Evolutionary conservation across 2,329 filamentous ascomycete species (phyloP).

Genomic region (Clathrospora elynae): DNA sequence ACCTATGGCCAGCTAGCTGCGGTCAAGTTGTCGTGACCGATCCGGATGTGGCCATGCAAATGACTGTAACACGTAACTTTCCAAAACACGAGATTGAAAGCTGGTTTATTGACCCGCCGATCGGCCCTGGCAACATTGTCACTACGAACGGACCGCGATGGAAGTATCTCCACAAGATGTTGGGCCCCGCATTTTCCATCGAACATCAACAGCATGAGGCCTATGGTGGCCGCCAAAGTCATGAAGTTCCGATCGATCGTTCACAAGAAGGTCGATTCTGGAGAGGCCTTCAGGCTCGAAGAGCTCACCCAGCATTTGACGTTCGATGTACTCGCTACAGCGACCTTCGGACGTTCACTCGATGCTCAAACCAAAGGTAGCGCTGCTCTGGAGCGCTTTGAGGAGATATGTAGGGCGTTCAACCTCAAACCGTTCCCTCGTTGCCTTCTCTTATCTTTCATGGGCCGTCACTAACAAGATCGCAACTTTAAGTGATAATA

Average conservation of each 20-base stretch:
- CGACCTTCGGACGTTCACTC: slow-evolving; percentile 32
- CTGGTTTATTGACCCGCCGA: slow-evolving; percentile 29
- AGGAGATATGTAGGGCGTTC: slow-evolving; percentile 21
- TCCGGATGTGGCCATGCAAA: slow-evolving; percentile 47
- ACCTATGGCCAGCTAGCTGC: slow-evolving; percentile 51
- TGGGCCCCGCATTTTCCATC: slow-evolving; percentile 46
- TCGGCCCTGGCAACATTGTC: slow-evolving; percentile 39
- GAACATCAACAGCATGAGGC: slow-evolving; percentile 38
- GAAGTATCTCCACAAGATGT: slow-evolving; percentile 45
- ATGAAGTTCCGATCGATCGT: slow-evolving; percentile 39
- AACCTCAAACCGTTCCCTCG: no score
- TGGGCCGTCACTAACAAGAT: slow-evolving; percentile 4
- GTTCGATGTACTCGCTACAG: slow-evolving; percentile 36
- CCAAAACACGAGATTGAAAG: slow-evolving; percentile 38
- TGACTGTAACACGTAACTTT: slow-evolving; percentile 43
- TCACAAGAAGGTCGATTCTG: slow-evolving; percentile 21
- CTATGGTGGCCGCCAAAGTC: slow-evolving; percentile 30
- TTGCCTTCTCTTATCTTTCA: no score
- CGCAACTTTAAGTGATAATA: slow-evolving; percentile 29
- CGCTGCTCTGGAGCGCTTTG: slow-evolving; percentile 25
- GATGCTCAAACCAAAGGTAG: slow-evolving; percentile 33
- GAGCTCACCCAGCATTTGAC: slow-evolving; percentile 26
- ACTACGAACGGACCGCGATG: slow-evolving; percentile 39
- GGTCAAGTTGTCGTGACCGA: slow-evolving; percentile 44
- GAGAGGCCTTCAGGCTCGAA: slow-evolving; percentile 35